Conservation (phyloP, 2,329 filamentous ascomycete genomes). For the Aspergillus transmontanensis region DNA sequence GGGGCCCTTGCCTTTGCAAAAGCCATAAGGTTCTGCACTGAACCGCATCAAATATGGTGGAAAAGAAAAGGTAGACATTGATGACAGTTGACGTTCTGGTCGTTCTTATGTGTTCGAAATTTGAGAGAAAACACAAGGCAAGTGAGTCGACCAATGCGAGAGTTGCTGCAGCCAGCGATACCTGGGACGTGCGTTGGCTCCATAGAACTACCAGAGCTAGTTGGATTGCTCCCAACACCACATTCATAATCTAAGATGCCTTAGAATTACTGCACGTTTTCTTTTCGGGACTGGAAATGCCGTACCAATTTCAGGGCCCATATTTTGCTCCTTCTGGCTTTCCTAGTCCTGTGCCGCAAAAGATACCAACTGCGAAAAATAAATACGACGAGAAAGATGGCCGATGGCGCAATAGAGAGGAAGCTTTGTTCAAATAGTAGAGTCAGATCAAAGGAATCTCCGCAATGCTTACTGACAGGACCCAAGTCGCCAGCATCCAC, state of each 20-base stretch:
- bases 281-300: not conserved
- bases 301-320: not conserved
- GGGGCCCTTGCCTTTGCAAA: not conserved
- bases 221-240: not conserved
- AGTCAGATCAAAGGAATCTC: not conserved
- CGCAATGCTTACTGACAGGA: not conserved
- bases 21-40: not conserved
- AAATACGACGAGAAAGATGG: not conserved
- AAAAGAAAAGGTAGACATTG: not conserved
- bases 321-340: not conserved
- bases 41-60: not conserved
- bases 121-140: not conserved
- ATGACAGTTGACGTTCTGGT: not conserved
- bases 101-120: not conserved
- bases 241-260: not conserved
- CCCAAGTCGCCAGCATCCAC: not conserved
- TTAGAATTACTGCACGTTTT: not conserved
- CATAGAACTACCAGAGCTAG: not conserved
- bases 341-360: not conserved
- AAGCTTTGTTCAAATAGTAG: not conserved
- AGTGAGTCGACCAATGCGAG: not conserved
- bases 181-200: not conserved
- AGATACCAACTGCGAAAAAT: not conserved
- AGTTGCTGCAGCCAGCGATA: not conserved
- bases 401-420: not conserved